phyloP scores from a whole-genome alignment of 495 filamentous ascomycete species.

The Penicillium goetzii region DNA sequence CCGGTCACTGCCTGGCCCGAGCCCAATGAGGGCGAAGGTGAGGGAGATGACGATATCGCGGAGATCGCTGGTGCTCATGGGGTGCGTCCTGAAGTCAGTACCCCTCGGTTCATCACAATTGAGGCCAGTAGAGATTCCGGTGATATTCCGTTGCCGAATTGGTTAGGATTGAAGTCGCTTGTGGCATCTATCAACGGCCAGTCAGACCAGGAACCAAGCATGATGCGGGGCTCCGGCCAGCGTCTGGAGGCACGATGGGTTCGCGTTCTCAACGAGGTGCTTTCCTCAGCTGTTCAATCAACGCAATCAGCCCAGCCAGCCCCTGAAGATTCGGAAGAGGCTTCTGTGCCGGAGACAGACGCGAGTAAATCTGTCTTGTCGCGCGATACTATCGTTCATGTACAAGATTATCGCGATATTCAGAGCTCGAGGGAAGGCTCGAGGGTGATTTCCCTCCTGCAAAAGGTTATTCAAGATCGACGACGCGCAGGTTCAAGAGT shows the following conservation, averaged over 20 bases:
- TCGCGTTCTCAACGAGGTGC: constrained; percentile 42
- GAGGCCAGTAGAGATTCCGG: constrained; percentile 39
- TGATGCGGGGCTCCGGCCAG: constrained; percentile 21
- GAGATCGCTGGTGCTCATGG: constrained; percentile 32
- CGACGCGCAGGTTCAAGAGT: constrained; percentile 70
- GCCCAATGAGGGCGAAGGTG: constrained; percentile 40
- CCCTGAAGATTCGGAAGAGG: constrained; percentile 15
- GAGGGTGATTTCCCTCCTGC: constrained; percentile 65
- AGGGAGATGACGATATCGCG: constrained; percentile 47
- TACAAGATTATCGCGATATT: constrained; percentile 81
- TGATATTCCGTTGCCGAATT: constrained; percentile 43
- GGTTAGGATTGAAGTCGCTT: constrained; percentile 42
- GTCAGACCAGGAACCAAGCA: constrained; percentile 27
- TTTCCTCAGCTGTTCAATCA: constrained; percentile 32
- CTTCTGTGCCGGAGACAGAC: constrained; percentile 14
- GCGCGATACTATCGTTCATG: constrained; percentile 67
- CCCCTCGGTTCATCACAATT: constrained; percentile 46
- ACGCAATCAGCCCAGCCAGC: constrained; percentile 5
- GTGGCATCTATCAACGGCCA: constrained; percentile 44
- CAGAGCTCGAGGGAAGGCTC: constrained; percentile 63
- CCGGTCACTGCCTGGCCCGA: constrained; percentile 39
- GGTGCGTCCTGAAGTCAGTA: constrained; percentile 24
- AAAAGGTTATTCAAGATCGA: constrained; percentile 68
- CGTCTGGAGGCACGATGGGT: constrained; percentile 38
- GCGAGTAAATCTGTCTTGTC: constrained; percentile 21